Conservation (phyloP, 306 rosid genomes). For the Dalbergia oliveri region DNA sequence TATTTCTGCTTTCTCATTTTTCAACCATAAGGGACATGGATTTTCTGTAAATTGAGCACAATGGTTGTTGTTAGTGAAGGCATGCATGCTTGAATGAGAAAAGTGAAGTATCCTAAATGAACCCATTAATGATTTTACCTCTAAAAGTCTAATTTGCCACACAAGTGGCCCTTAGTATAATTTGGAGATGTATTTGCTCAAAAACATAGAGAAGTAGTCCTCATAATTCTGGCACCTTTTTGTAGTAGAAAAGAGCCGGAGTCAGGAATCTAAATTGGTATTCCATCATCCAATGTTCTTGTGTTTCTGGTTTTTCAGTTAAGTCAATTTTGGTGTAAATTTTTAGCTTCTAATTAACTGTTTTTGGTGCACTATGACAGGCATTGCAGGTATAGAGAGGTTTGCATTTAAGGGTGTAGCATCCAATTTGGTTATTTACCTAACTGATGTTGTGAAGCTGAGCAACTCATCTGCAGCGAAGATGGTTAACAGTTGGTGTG, state of each 20-base stretch:
- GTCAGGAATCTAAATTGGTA: slow-evolving; percentile 19
- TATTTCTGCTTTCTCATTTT: background rate
- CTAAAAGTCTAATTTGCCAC: background rate
- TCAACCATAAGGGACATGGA: background rate
- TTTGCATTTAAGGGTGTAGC: slow-evolving; percentile 94
- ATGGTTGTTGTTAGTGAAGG: slow-evolving; percentile 3
- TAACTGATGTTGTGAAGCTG: slow-evolving; percentile 81
- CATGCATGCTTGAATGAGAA: slow-evolving; percentile 3
- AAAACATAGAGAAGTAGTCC: background rate
- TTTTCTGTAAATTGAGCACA: slow-evolving; percentile 2
- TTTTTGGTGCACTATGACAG: slow-evolving; percentile 50
- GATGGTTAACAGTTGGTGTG: slow-evolving; percentile 84
- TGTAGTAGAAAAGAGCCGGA: background rate
- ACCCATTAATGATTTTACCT: slow-evolving; percentile 18
- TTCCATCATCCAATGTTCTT: background rate
- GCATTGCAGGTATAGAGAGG: slow-evolving; percentile 91
- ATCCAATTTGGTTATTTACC: slow-evolving; percentile 80
- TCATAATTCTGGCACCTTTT: slow-evolving; percentile 11
- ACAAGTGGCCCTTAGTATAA: background rate
- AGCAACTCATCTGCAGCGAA: slow-evolving; percentile 95
- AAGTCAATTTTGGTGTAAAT: slow-evolving; percentile 8
- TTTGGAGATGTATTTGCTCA: background rate
- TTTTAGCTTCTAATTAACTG: background rate
- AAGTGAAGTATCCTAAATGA: background rate
- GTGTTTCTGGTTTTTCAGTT: background rate